A percentile compares a stretch with the other conserved stretches of the same genome.
phyloP scores from a whole-genome alignment of 805 yeast genomes.

The Kuraishia floccosa region DNA sequence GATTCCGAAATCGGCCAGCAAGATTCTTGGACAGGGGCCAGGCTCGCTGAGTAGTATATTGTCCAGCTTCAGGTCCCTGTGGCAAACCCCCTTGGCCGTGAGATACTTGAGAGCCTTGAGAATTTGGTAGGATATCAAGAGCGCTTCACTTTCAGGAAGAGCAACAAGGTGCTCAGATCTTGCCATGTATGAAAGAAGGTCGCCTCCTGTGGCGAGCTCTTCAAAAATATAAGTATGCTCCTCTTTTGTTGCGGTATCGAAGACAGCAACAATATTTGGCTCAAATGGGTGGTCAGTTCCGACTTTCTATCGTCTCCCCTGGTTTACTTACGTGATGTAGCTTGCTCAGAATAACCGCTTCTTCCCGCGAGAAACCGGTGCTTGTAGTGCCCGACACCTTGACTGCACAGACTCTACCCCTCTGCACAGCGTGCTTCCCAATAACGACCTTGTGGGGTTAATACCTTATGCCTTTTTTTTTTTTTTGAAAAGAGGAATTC shows the following conservation, averaged over 20 bases:
- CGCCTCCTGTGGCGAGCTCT: background rate
- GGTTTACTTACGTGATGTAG: too few relatives aligned
- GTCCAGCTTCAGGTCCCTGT: constrained; percentile 57
- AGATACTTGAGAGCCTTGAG: constrained; percentile 43
- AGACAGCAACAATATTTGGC: background rate
- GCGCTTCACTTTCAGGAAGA: constrained; percentile 41
- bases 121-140: constrained; percentile 44
- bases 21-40: constrained; percentile 36
- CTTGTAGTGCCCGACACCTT: too few relatives aligned
- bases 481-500: too few relatives aligned
- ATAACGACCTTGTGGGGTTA: too few relatives aligned
- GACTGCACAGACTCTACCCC: too few relatives aligned
- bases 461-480: too few relatives aligned
- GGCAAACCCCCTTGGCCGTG: constrained; percentile 44
- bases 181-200: constrained; percentile 20
- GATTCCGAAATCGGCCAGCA: constrained; percentile 61
- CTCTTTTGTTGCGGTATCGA: background rate
- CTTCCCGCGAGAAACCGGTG: too few relatives aligned
- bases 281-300: too few relatives aligned
- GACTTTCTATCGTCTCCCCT: too few relatives aligned
- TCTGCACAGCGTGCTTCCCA: too few relatives aligned
- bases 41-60: constrained; percentile 48
- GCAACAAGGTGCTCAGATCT: constrained; percentile 25
- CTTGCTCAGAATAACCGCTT: too few relatives aligned
- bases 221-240: background rate